A percentile compares a stretch with the other conserved stretches of the same genome.
Conservation (phyloP, 306 rosid genomes). For the Corylus heterophylla region DNA sequence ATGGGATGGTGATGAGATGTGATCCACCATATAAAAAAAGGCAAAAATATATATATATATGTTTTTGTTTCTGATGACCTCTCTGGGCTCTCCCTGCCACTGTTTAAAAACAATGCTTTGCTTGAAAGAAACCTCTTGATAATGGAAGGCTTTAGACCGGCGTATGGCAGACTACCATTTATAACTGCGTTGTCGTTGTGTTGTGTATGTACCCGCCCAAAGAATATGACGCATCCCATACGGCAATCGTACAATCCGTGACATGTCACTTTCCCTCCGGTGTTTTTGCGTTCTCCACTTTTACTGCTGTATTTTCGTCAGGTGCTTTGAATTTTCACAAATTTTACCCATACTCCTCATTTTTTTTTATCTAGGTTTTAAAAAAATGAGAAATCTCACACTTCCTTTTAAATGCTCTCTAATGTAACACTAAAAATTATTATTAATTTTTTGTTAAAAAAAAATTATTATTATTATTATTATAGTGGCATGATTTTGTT, state of each 20-base stretch:
- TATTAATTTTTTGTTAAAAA: too few species aligned
- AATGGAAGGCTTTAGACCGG: background rate
- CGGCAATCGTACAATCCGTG: slow-evolving; percentile 42
- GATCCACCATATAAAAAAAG: background rate
- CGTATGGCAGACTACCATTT: slow-evolving; percentile 26
- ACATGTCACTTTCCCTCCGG: slow-evolving; percentile 20
- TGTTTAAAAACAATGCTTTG: slow-evolving; percentile 39
- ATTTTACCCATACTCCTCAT: too few species aligned
- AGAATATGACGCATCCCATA: slow-evolving; percentile 54
- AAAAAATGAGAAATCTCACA: too few species aligned
- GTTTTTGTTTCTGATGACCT: too few species aligned
- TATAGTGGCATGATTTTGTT: too few species aligned
- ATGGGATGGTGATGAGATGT: slow-evolving; percentile 43
- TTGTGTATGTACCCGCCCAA: slow-evolving; percentile 11
- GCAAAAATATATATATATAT: background rate
- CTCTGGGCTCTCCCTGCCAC: background rate
- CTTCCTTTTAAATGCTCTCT: too few species aligned
- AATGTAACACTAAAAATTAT: too few species aligned
- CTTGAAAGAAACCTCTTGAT: slow-evolving; percentile 49
- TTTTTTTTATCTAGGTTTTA: too few species aligned
- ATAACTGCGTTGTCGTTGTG: background rate
- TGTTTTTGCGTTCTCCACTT: background rate
- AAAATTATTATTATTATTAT: too few species aligned
- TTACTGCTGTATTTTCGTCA: background rate
- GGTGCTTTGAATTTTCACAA: too few species aligned